Percentiles rank a stretch among this genome's conserved stretches.
These are phyloP conservation scores for Leucocoprinus leucothites DNA, from an alignment of 768 basidiomycete genomes.

Conservation along the genomic window DNA sequence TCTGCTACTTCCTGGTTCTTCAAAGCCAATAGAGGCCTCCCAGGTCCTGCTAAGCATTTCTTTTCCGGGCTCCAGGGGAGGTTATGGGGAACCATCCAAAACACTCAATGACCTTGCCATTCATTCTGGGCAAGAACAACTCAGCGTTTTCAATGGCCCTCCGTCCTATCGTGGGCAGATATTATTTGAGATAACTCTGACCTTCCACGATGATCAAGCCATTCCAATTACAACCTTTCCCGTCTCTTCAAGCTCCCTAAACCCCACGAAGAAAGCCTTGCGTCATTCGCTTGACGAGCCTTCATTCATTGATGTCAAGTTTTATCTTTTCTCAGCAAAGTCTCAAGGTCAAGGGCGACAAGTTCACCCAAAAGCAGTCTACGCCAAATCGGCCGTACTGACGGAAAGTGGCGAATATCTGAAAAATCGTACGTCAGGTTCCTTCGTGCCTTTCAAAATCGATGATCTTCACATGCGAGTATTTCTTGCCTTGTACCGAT, in stretches of 20 bases:
- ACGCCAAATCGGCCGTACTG: slow-evolving; percentile 8
- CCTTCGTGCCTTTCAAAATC: too few species aligned
- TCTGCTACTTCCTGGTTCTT: too few species aligned
- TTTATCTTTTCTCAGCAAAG: slow-evolving; percentile 11
- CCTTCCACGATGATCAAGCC: not conserved
- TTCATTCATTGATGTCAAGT: slow-evolving; percentile 12
- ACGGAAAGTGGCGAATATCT: not conserved
- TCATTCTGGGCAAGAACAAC: too few species aligned
- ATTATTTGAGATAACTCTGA: slow-evolving; percentile 5
- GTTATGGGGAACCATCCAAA: too few species aligned
- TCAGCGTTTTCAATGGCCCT: too few species aligned
- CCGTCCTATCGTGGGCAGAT: not conserved
- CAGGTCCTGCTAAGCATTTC: too few species aligned
- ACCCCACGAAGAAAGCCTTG: not conserved
- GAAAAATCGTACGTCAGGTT: slow-evolving; percentile 1
- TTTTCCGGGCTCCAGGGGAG: too few species aligned
- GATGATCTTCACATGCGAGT: too few species aligned
- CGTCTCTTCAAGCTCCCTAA: not conserved
- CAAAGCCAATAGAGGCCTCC: too few species aligned
- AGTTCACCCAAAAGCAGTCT: slow-evolving; percentile 1
- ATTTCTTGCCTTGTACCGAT: not conserved
- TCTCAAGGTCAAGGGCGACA: not conserved
- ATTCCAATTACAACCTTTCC: not conserved
- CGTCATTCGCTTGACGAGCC: slow-evolving; percentile 2
- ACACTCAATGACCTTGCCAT: too few species aligned